A percentile compares a stretch with the other conserved stretches of the same genome.
Conservation (phyloP, 2,329 filamentous ascomycete genomes). For the Emmonsiellopsis sp. region DNA sequence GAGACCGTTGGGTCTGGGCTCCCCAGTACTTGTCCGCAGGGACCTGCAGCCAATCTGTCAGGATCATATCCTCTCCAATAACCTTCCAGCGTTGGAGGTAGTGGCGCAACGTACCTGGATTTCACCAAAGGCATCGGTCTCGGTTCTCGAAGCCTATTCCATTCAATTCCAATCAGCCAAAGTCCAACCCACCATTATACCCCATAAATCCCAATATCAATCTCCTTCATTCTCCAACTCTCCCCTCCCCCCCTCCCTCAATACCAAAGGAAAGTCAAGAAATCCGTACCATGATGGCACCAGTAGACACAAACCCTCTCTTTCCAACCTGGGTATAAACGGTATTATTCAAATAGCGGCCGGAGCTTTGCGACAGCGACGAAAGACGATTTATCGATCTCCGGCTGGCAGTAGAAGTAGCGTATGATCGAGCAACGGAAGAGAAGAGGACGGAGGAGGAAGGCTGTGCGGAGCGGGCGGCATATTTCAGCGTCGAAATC, state of each 20-base stretch:
- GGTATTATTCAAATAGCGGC: background rate
- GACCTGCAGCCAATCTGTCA: constrained; percentile 41
- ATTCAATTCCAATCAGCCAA: background rate
- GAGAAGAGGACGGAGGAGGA: background rate
- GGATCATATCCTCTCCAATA: background rate
- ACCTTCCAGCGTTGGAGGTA: background rate
- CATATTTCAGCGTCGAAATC: constrained; percentile 6
- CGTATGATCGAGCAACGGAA: background rate
- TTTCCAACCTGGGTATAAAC: background rate
- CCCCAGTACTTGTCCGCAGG: constrained; percentile 95
- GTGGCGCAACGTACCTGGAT: constrained; percentile 49
- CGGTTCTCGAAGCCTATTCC: constrained; percentile 51
- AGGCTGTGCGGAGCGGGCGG: constrained; percentile 4
- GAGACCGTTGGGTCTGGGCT: constrained; percentile 89
- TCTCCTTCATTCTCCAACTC: background rate
- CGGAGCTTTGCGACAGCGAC: background rate
- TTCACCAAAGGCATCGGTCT: constrained; percentile 97
- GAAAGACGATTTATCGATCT: background rate
- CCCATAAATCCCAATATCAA: background rate
- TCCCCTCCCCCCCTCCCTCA: background rate
- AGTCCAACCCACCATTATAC: background rate
- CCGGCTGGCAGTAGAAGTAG: background rate
- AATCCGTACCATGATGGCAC: constrained; percentile 9
- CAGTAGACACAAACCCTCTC: constrained; percentile 10
- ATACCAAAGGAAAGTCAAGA: background rate